These are phyloP conservation scores for Lipomyces chichibuensis DNA, from an alignment of 805 yeast genomes.

Conservation along the genomic window DNA sequence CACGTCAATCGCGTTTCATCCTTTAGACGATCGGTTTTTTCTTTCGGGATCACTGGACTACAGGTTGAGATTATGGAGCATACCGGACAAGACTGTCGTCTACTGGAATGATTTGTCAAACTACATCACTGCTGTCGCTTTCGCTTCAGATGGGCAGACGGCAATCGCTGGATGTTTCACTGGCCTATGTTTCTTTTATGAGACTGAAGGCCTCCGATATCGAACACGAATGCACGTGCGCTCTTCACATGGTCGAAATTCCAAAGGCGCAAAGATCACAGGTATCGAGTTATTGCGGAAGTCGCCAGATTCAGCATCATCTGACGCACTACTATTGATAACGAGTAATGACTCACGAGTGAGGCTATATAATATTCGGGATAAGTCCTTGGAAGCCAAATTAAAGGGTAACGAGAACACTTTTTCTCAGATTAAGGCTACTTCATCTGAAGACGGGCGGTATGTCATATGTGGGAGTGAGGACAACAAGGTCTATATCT, in stretches of 20 bases:
- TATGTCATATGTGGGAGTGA: slow-evolving; percentile 80
- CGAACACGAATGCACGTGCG: slow-evolving; percentile 52
- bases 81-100: slow-evolving; percentile 69
- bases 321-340: slow-evolving; percentile 54
- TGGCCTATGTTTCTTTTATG: slow-evolving; percentile 65
- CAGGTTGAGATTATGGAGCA: slow-evolving; percentile 77
- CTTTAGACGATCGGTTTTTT: slow-evolving; percentile 84
- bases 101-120: slow-evolving; percentile 64
- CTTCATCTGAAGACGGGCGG: slow-evolving; percentile 57
- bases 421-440: slow-evolving; percentile 72
- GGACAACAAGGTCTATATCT: slow-evolving; percentile 82
- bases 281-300: slow-evolving; percentile 58
- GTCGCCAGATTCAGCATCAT: slow-evolving; percentile 36
- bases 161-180: slow-evolving; percentile 76
- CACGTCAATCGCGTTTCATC: slow-evolving; percentile 78
- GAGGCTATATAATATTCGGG: slow-evolving; percentile 61
- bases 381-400: slow-evolving; percentile 61
- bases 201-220: slow-evolving; percentile 64
- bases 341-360: slow-evolving; percentile 84
- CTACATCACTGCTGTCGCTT: slow-evolving; percentile 72
- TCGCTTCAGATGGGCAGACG: slow-evolving; percentile 65
- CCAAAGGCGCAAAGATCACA: slow-evolving; percentile 65
- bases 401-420: slow-evolving; percentile 75
- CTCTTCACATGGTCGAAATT: slow-evolving; percentile 41
- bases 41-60: slow-evolving; percentile 80